Conservation (phyloP, 768 basidiomycete species). For the Mycena crocata region DNA sequence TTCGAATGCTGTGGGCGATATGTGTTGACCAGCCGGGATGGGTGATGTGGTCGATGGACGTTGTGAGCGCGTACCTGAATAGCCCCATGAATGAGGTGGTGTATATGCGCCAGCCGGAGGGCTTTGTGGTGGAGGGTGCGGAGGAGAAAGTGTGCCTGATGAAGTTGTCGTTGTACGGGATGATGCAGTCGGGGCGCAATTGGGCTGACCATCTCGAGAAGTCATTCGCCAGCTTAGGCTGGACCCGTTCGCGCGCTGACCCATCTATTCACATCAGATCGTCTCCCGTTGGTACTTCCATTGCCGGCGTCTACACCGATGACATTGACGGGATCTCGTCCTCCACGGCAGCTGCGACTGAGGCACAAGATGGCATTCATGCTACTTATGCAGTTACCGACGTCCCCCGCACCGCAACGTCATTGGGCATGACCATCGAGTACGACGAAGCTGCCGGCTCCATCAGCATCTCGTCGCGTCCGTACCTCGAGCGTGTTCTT, state of each 20-base stretch:
- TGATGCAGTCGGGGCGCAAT: slow-evolving; percentile 2
- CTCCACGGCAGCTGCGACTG: slow-evolving; percentile 7
- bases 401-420: slow-evolving; percentile 35
- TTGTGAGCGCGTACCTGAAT: slow-evolving; percentile 46
- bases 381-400: slow-evolving; percentile 35
- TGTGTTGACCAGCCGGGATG: too few species aligned
- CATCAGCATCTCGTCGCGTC: too few species aligned
- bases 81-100: slow-evolving; percentile 40
- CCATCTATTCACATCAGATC: too few species aligned
- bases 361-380: slow-evolving; percentile 14
- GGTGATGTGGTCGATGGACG: slow-evolving; percentile 44
- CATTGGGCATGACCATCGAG: slow-evolving; percentile 17
- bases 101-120: slow-evolving; percentile 47
- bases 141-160: neutral
- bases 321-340: slow-evolving; percentile 3
- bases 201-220: too few species aligned
- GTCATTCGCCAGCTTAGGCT: neutral
- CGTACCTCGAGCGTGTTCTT: slow-evolving; percentile 8
- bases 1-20: slow-evolving; percentile 37
- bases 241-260: neutral
- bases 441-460: too few species aligned
- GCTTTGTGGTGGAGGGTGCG: slow-evolving; percentile 29
- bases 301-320: neutral
- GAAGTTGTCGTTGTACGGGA: neutral
- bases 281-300: neutral